Conservation (phyloP, 495 filamentous ascomycete genomes). For the Aspergillus bridgeri region DNA sequence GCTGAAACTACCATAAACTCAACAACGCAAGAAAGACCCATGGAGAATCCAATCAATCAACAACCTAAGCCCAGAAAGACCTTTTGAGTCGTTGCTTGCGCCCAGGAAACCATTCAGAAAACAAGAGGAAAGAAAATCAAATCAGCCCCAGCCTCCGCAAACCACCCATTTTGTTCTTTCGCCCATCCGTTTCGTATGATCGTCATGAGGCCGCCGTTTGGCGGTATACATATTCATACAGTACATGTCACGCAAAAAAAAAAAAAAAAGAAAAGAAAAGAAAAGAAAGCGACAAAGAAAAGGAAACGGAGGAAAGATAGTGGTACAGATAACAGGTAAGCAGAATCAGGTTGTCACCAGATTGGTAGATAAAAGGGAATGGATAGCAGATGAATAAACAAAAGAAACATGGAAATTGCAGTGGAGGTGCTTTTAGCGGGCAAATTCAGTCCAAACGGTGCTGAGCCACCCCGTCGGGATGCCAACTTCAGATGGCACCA, state of each 20-base stretch:
- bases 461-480: constrained; percentile 41
- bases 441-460: constrained; percentile 38
- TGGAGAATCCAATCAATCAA: background rate
- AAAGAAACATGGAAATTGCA: constrained; percentile 1
- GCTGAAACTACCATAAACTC: constrained; percentile 13
- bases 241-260: constrained; percentile 7
- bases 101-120: constrained; percentile 2
- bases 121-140: background rate
- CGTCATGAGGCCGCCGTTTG: constrained; percentile 12
- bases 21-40: background rate
- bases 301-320: constrained; percentile 7
- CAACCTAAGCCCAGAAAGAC: background rate
- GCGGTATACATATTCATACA: constrained; percentile 21
- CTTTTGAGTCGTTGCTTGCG: constrained; percentile 2
- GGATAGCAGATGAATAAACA: background rate
- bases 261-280: background rate
- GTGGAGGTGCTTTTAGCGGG: constrained; percentile 16
- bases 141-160: constrained; percentile 4
- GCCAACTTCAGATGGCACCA: constrained; percentile 34
- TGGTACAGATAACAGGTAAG: constrained; percentile 16
- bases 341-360: constrained; percentile 3
- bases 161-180: constrained; percentile 6
- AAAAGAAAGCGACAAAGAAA: background rate
- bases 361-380: background rate
- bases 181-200: constrained; percentile 13